Evolutionary conservation across 805 yeast genomes (phyloP).

Genomic region (Ogataea paradorogensis): DNA sequence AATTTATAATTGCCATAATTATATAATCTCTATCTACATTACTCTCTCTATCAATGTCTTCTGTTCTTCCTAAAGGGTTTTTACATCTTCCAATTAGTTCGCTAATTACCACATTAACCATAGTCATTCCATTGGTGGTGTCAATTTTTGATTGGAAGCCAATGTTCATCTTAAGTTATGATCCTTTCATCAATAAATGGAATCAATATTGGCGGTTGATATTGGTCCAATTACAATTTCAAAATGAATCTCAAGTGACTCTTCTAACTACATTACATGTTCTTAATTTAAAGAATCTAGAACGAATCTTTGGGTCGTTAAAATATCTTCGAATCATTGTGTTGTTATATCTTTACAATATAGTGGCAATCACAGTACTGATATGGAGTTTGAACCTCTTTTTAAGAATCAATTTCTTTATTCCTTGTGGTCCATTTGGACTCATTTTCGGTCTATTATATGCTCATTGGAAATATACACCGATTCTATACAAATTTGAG

Average conservation of each 20-base stretch:
- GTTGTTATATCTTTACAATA: slow-evolving; percentile 47
- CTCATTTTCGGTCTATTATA: slow-evolving; percentile 38
- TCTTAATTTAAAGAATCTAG: slow-evolving; percentile 54
- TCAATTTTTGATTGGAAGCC: slow-evolving; percentile 46
- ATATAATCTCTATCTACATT: background rate
- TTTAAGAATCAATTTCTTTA: slow-evolving; percentile 40
- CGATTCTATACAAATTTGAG: slow-evolving; percentile 39
- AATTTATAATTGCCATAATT: background rate
- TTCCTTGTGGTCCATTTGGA: slow-evolving; percentile 44
- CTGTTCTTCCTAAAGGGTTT: slow-evolving; percentile 33
- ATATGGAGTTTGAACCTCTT: slow-evolving; percentile 31
- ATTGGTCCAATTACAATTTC: slow-evolving; percentile 49
- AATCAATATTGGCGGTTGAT: slow-evolving; percentile 55
- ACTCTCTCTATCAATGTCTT: slow-evolving; percentile 21
- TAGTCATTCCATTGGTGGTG: slow-evolving; percentile 38
- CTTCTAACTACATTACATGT: slow-evolving; percentile 42
- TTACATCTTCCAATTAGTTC: slow-evolving; percentile 39
- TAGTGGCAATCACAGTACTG: slow-evolving; percentile 36
- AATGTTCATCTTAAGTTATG: slow-evolving; percentile 40
- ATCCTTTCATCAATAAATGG: slow-evolving; percentile 55
- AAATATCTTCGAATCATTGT: slow-evolving; percentile 48
- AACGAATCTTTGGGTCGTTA: slow-evolving; percentile 54
- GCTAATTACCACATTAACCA: slow-evolving; percentile 33
- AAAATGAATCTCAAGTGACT: slow-evolving; percentile 58
- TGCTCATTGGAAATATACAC: slow-evolving; percentile 39